These are phyloP conservation scores for Excoecaria cochinchinensis DNA, from an alignment of 345 rosid species.

Conservation along the genomic window DNA sequence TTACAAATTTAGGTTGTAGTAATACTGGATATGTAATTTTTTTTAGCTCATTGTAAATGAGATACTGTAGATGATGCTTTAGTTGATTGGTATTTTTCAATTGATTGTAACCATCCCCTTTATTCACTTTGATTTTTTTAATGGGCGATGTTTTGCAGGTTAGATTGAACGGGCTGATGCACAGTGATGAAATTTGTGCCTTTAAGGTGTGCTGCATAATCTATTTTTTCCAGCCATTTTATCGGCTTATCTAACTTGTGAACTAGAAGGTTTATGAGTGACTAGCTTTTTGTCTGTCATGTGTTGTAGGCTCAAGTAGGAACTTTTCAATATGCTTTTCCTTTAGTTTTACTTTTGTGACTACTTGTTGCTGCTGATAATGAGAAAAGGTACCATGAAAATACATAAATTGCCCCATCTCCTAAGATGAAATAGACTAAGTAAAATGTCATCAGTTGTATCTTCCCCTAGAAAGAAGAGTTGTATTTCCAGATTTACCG, in stretches of 20 bases:
- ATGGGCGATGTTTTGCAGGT: constrained; percentile 53
- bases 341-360: background rate
- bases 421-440: too few relatives aligned
- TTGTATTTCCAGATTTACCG: background rate
- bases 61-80: background rate
- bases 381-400: background rate
- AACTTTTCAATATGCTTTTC: background rate
- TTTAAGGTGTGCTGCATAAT: constrained; percentile 52
- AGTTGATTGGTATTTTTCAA: background rate
- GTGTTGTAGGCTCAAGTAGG: background rate
- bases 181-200: constrained; percentile 76
- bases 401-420: too few relatives aligned
- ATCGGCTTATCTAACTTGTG: background rate
- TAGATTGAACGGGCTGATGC: constrained; percentile 83
- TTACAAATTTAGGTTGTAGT: background rate
- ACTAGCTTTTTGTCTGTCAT: background rate
- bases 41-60: background rate
- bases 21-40: background rate
- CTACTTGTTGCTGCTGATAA: background rate
- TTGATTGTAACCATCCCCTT: background rate
- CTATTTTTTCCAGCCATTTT: background rate
- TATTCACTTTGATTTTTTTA: background rate
- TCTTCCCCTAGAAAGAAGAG: too few relatives aligned
- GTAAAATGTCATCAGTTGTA: too few relatives aligned
- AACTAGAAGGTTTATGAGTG: background rate